Percentiles rank a stretch among this genome's conserved stretches.
Evolutionary conservation across 1,284 basidiomycete species (phyloP).

Genomic region (Cutaneotrichosporon sp.): DNA sequence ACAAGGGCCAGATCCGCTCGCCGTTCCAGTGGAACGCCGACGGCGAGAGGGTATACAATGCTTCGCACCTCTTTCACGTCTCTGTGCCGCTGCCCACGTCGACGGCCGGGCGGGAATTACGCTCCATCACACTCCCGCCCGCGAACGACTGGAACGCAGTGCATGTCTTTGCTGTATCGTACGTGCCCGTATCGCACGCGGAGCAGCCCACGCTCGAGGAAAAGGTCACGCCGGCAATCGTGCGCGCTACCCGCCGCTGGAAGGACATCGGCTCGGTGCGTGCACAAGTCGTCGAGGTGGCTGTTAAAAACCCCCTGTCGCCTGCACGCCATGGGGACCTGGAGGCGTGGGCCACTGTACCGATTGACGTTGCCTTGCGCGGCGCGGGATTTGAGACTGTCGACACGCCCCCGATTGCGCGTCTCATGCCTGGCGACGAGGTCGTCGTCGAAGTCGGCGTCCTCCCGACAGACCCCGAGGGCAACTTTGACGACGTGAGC

Average conservation of each 20-base stretch:
- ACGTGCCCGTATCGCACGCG: background rate
- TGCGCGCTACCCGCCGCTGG: constrained; percentile 15
- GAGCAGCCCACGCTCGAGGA: background rate
- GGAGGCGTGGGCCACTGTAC: constrained; percentile 4
- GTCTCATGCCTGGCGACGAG: constrained; percentile 22
- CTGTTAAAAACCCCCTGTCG: constrained; percentile 8
- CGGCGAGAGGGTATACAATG: constrained; percentile 8
- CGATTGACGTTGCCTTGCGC: background rate
- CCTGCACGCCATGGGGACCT: constrained; percentile 1
- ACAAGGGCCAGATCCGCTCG: constrained; percentile 14
- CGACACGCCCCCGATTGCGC: background rate
- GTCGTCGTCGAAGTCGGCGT: constrained; percentile 15
- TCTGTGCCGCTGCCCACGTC: constrained; percentile 4
- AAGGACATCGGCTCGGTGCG: constrained; percentile 1
- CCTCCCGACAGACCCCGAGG: background rate
- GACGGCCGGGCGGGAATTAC: background rate
- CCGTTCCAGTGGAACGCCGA: constrained; percentile 10
- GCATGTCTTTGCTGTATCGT: constrained; percentile 19
- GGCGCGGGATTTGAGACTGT: constrained; percentile 5
- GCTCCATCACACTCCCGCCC: constrained; percentile 2
- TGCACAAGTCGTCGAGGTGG: constrained; percentile 16
- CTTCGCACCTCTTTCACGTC: constrained; percentile 17
- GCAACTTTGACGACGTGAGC: background rate
- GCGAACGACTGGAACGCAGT: constrained; percentile 8
- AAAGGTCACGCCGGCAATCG: background rate